Evolutionary conservation across 441 rosid genomes (phyloP).

Genomic region (Arabidopsis hybrid): DNA sequence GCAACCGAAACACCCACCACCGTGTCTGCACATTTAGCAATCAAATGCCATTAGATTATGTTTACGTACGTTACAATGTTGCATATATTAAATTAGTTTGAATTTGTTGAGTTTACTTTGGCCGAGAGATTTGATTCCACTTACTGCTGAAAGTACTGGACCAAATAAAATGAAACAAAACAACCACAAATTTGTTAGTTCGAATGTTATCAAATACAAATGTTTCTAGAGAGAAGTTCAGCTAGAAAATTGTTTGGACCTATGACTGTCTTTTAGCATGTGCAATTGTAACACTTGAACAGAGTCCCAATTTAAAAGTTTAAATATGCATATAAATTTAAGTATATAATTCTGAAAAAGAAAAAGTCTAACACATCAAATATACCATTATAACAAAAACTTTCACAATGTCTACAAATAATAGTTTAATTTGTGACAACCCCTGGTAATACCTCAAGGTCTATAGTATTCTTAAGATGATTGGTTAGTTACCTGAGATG

Average conservation of each 20-base stretch:
- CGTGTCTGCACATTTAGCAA: conserved; percentile 51
- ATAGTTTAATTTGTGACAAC: no score
- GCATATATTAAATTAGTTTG: not conserved
- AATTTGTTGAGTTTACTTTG: conserved; percentile 47
- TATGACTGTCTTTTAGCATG: no score
- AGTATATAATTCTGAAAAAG: no score
- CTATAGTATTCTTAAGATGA: no score
- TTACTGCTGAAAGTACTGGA: conserved; percentile 75
- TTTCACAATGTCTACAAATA: no score
- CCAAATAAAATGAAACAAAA: not conserved
- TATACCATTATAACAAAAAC: no score
- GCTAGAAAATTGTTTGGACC: no score
- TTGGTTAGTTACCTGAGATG: conserved; percentile 58
- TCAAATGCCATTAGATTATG: not conserved
- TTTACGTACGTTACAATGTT: not conserved
- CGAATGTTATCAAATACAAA: not conserved
- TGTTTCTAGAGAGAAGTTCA: not conserved
- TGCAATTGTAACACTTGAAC: no score
- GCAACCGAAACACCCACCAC: conserved; percentile 68
- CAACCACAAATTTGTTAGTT: not conserved
- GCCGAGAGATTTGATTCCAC: conserved; percentile 67
- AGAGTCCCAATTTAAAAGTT: no score
- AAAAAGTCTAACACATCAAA: no score
- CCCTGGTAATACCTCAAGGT: no score
- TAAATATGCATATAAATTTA: no score